Conservation (phyloP, 495 filamentous ascomycete genomes). For the Aspergillus nanangensis region DNA sequence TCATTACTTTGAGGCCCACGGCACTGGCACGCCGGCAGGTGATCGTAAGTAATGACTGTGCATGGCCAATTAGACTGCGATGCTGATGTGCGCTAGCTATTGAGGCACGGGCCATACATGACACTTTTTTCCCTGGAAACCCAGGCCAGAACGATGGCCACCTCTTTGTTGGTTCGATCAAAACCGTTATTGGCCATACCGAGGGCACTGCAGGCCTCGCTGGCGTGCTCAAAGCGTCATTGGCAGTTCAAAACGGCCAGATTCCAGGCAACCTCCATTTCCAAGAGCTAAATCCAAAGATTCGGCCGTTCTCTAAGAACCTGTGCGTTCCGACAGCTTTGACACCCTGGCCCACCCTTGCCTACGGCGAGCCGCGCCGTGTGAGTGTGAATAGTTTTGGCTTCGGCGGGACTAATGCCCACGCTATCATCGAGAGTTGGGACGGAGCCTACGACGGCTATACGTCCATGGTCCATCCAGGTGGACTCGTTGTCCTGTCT, state of each 20-base stretch:
- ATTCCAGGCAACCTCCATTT: constrained; percentile 55
- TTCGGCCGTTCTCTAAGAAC: constrained; percentile 34
- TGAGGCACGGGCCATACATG: constrained; percentile 20
- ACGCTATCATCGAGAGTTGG: constrained; percentile 50
- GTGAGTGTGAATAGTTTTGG: constrained; percentile 45
- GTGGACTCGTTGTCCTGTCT: neutral
- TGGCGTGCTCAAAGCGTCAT: constrained; percentile 48
- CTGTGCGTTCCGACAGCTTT: constrained; percentile 38
- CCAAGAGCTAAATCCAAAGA: constrained; percentile 36
- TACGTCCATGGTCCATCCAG: neutral
- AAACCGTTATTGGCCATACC: constrained; percentile 46
- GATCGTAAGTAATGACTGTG: constrained; percentile 27
- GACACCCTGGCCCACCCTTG: constrained; percentile 14
- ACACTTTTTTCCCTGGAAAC: constrained; percentile 32
- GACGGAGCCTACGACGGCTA: neutral
- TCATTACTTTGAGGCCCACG: constrained; percentile 36
- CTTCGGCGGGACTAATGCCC: constrained; percentile 61
- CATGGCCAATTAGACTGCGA: constrained; percentile 12
- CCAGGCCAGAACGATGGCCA: constrained; percentile 17
- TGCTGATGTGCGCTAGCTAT: neutral
- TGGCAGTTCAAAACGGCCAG: constrained; percentile 37
- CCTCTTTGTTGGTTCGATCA: constrained; percentile 44
- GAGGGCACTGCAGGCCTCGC: constrained; percentile 55
- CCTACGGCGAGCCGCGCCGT: constrained; percentile 17
- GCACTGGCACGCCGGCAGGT: constrained; percentile 32